Percentiles rank a stretch among this genome's conserved stretches.
Evolutionary conservation across 2,329 filamentous ascomycete species (phyloP).

Genomic region (Coleophoma crateriformis): DNA sequence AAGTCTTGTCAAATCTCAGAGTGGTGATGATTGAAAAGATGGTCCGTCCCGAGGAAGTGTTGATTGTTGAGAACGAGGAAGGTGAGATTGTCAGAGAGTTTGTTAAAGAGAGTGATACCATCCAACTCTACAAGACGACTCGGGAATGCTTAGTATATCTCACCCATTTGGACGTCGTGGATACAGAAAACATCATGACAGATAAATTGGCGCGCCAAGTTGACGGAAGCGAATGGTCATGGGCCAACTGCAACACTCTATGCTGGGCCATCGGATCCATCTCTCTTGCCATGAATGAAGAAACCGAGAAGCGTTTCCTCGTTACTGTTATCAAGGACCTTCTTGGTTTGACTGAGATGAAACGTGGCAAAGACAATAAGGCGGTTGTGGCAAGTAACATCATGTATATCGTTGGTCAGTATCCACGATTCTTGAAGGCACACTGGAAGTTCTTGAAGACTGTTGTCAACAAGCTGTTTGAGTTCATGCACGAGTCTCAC

Average conservation of each 20-base stretch:
- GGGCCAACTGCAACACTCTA: constrained; percentile 98
- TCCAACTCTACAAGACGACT: constrained; percentile 98
- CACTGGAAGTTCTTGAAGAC: constrained; percentile 99
- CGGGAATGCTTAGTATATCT: constrained; percentile 95
- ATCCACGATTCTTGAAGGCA: constrained; percentile 95
- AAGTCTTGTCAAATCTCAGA: constrained; percentile 87
- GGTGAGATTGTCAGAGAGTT: constrained; percentile 98
- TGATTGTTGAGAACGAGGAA: constrained; percentile 99
- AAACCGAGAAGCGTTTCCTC: constrained; percentile 96
- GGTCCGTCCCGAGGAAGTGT: constrained; percentile 94
- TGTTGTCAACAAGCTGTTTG: constrained; percentile 98
- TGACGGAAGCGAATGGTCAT: constrained; percentile 94
- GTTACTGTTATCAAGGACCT: constrained; percentile 99
- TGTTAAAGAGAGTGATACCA: constrained; percentile 98
- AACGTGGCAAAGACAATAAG: constrained; percentile 99
- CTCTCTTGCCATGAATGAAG: constrained; percentile 97
- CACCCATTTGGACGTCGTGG: constrained; percentile 93
- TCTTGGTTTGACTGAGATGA: constrained; percentile 95
- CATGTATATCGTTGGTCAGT: constrained; percentile 99
- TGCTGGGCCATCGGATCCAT: constrained; percentile 99
- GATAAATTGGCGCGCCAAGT: constrained; percentile 96
- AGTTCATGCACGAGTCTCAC: constrained; percentile 99
- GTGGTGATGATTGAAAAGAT: constrained; percentile 99
- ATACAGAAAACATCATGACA: constrained; percentile 98
- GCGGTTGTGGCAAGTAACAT: constrained; percentile 98